Conservation (phyloP, 345 rosid genomes). For the Camelina hispida region DNA sequence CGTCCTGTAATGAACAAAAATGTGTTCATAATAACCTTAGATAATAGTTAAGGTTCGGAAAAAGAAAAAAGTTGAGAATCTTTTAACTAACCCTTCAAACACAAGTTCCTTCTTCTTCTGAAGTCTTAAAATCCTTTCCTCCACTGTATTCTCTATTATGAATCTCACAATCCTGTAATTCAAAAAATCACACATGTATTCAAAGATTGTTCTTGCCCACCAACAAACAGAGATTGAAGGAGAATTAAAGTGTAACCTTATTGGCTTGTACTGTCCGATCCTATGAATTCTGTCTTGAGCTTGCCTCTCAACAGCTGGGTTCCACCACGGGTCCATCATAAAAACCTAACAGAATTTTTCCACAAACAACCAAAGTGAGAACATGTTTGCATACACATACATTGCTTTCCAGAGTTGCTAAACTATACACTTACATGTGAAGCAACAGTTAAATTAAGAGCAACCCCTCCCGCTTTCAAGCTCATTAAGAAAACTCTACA, state of each 20-base stretch:
- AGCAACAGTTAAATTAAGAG: conserved; percentile 95
- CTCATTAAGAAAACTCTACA: conserved; percentile 93
- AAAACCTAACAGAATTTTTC: conserved; percentile 60
- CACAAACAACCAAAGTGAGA: conserved; percentile 18
- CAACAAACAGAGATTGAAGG: conserved; percentile 10
- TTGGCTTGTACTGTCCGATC: conserved; percentile 96
- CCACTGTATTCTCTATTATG: conserved; percentile 86
- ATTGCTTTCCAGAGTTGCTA: conserved; percentile 10
- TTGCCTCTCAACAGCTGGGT: conserved; percentile 96
- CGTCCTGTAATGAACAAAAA: conserved; percentile 57
- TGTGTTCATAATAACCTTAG: not conserved
- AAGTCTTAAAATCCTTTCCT: conserved; percentile 91
- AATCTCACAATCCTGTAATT: conserved; percentile 76
- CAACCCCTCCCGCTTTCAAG: conserved; percentile 96
- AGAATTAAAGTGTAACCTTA: conserved; percentile 59
- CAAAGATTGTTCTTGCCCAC: not conserved
- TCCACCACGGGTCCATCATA: conserved; percentile 99
- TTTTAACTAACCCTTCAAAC: conserved; percentile 81
- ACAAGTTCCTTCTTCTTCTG: conserved; percentile 94
- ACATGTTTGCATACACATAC: not conserved
- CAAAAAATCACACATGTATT: conserved; percentile 8
- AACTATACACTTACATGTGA: conserved; percentile 71
- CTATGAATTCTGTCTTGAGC: conserved; percentile 98
- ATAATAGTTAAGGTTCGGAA: not conserved
- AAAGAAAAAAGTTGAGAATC: not conserved